phyloP scores from a whole-genome alignment of 257 asterid species.

The Solanum rostratum region DNA sequence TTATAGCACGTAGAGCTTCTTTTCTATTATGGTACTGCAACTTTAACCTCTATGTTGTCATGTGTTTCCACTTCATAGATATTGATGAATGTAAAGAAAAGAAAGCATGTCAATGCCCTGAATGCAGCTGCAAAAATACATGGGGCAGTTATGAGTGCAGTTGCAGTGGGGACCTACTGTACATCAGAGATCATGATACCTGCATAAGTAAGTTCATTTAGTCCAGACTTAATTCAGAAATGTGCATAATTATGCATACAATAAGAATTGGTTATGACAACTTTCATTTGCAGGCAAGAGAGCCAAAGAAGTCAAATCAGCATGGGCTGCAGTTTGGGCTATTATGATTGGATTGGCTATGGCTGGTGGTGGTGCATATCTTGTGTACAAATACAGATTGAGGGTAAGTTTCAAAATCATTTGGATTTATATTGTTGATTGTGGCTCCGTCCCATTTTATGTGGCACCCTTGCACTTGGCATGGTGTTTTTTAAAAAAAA shows the following conservation, averaged over 20 bases:
- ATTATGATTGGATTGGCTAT: constrained; percentile 49
- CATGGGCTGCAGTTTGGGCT: constrained; percentile 68
- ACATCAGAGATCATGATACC: constrained; percentile 74
- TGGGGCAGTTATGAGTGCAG: constrained; percentile 88
- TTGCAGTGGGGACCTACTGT: constrained; percentile 55
- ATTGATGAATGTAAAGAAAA: constrained; percentile 71
- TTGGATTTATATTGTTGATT: background rate
- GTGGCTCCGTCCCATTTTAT: too few species aligned
- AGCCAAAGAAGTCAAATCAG: constrained; percentile 48
- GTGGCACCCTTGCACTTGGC: too few species aligned
- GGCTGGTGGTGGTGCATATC: constrained; percentile 53
- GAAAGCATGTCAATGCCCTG: constrained; percentile 80
- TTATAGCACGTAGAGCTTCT: background rate
- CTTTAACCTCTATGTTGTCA: background rate
- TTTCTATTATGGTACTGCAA: background rate
- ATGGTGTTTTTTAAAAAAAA: too few species aligned
- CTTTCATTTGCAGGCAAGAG: constrained; percentile 38
- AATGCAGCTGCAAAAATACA: constrained; percentile 71
- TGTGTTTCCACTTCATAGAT: constrained; percentile 26
- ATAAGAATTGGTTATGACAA: background rate
- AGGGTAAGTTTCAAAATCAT: constrained; percentile 40
- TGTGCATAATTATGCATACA: background rate
- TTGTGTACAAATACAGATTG: constrained; percentile 55
- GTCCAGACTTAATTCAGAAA: background rate
- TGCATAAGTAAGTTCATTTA: constrained; percentile 63